Evolutionary conservation across 345 rosid species (phyloP).

Genomic region (Erodium maritimum): DNA sequence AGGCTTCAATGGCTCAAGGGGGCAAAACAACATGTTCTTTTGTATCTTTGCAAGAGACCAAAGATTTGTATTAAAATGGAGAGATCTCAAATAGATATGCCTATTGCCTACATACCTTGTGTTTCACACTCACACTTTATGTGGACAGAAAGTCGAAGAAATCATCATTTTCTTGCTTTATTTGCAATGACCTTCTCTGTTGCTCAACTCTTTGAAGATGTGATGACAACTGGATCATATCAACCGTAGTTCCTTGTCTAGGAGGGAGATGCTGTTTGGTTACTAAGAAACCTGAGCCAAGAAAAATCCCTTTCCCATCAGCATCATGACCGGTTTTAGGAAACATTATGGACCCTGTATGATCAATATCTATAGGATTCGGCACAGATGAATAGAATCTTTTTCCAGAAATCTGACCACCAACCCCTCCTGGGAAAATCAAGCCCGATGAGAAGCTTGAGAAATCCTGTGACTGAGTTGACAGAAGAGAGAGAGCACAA

Average conservation of each 20-base stretch:
- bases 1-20: not conserved
- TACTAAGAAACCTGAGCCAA: constrained; percentile 18
- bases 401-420: constrained; percentile 8
- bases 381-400: constrained; percentile 19
- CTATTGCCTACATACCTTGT: constrained; percentile 15
- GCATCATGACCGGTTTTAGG: constrained; percentile 19
- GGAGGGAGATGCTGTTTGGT: constrained; percentile 20
- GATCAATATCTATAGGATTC: constrained; percentile 26
- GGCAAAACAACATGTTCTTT: no score
- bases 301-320: constrained; percentile 19
- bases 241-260: constrained; percentile 36
- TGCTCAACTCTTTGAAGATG: constrained; percentile 66
- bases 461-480: constrained; percentile 30
- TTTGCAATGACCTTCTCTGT: constrained; percentile 44
- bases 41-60: no score
- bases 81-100: not conserved
- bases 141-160: constrained; percentile 25
- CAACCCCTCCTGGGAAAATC: constrained; percentile 8
- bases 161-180: constrained; percentile 39
- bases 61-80: not conserved
- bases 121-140: constrained; percentile 4
- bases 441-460: constrained; percentile 16
- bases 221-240: constrained; percentile 60
- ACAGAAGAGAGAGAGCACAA: constrained; percentile 70
- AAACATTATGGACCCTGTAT: constrained; percentile 14